A percentile compares a stretch with the other conserved stretches of the same genome.
Conservation (phyloP, 805 yeast genomes). For the Nematodospora valgi region DNA sequence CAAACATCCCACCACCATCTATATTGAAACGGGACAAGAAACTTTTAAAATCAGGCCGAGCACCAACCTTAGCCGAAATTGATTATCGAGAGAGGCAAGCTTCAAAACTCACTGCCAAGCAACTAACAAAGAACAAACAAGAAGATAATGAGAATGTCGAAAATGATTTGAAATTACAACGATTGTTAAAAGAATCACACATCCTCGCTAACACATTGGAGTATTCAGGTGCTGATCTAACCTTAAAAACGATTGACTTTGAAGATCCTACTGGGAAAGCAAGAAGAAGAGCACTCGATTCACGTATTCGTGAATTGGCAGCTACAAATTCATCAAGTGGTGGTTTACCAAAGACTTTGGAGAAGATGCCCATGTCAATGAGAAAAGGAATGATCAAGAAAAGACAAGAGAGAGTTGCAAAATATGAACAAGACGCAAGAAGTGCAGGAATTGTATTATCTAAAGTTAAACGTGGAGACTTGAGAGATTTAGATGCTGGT, state of each 20-base stretch:
- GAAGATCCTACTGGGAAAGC: constrained; percentile 69
- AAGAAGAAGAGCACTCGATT: constrained; percentile 58
- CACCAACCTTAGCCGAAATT: constrained; percentile 43
- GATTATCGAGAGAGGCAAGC: constrained; percentile 22
- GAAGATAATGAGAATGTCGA: constrained; percentile 53
- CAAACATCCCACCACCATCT: constrained; percentile 17
- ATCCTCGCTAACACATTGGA: constrained; percentile 44
- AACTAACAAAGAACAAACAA: constrained; percentile 30
- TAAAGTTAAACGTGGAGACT: constrained; percentile 61
- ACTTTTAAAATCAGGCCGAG: constrained; percentile 57
- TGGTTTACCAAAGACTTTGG: constrained; percentile 47
- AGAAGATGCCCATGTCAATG: constrained; percentile 85
- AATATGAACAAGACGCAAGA: constrained; percentile 71
- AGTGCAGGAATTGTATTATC: constrained; percentile 91
- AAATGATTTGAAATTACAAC: constrained; percentile 69
- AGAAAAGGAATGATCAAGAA: constrained; percentile 78
- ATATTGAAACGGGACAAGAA: constrained; percentile 48
- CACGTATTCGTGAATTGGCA: constrained; percentile 48
- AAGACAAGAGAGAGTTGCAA: constrained; percentile 47
- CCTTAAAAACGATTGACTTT: constrained; percentile 57
- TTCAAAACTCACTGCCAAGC: constrained; percentile 32
- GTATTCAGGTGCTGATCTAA: constrained; percentile 65
- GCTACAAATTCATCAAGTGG: constrained; percentile 40
- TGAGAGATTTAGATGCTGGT: constrained; percentile 55
- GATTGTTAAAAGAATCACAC: constrained; percentile 70